Evolutionary conservation across 805 yeast genomes (phyloP).

Genomic region (Wickerhamiella siamensis): DNA sequence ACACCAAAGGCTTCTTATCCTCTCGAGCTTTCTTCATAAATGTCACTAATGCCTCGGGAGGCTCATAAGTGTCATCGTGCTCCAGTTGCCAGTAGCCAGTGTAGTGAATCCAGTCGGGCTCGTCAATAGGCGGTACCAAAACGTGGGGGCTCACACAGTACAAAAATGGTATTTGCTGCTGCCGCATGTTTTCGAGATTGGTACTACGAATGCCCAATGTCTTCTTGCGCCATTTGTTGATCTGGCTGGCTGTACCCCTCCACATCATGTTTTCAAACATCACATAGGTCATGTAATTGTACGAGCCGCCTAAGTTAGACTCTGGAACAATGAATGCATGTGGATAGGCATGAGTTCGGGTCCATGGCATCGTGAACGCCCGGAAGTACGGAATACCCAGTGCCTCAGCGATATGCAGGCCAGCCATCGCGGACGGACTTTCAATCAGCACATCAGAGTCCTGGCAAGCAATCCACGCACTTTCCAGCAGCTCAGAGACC

Average conservation of each 20-base stretch:
- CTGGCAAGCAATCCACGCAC: constrained; percentile 83
- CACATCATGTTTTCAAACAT: constrained; percentile 86
- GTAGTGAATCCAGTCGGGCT: constrained; percentile 88
- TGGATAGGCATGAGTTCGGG: constrained; percentile 87
- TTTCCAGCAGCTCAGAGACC: constrained; percentile 55
- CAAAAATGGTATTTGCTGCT: constrained; percentile 68
- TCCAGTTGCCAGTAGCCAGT: constrained; percentile 94
- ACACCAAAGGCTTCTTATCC: constrained; percentile 58
- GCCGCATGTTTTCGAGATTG: constrained; percentile 54
- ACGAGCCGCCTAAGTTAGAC: constrained; percentile 82
- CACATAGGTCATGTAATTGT: constrained; percentile 83
- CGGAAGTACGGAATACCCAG: constrained; percentile 78
- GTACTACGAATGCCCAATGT: constrained; percentile 54
- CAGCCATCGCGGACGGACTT: constrained; percentile 94
- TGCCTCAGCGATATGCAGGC: constrained; percentile 90
- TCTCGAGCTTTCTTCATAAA: constrained; percentile 51
- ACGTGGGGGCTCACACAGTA: constrained; percentile 81
- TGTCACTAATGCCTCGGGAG: constrained; percentile 41
- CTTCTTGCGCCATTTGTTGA: constrained; percentile 74
- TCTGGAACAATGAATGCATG: constrained; percentile 95
- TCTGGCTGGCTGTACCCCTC: constrained; percentile 80
- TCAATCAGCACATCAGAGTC: constrained; percentile 73
- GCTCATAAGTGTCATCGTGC: constrained; percentile 36
- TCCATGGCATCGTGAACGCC: constrained; percentile 99
- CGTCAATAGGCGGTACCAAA: constrained; percentile 85